Evolutionary conservation across 164 flowering plant species (phyloP).

Genomic region (Umbilicus rupestris): DNA sequence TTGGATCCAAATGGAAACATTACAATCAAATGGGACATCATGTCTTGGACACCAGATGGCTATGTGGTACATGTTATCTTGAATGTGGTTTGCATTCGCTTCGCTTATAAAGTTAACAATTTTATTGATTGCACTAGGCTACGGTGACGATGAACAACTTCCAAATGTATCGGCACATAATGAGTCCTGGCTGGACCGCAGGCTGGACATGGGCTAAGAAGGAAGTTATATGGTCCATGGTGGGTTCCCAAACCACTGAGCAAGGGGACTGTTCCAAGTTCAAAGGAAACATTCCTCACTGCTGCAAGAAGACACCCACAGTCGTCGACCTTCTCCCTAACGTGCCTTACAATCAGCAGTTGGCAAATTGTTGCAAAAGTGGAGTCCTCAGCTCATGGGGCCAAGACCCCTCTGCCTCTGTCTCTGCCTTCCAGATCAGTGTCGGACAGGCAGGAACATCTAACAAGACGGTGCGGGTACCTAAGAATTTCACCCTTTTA

Average conservation of each 20-base stretch:
- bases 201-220: slow-evolving; percentile 87
- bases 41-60: slow-evolving; percentile 64
- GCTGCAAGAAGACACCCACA: slow-evolving; percentile 61
- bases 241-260: slow-evolving; percentile 67
- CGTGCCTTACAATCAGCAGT: slow-evolving; percentile 61
- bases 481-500: slow-evolving; percentile 44
- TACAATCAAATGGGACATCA: slow-evolving; percentile 58
- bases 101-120: too few relatives aligned
- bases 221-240: slow-evolving; percentile 74
- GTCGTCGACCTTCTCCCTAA: slow-evolving; percentile 71
- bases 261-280: slow-evolving; percentile 83
- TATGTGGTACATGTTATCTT: slow-evolving; percentile 33
- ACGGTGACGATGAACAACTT: slow-evolving; percentile 68
- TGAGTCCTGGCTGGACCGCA: slow-evolving; percentile 71
- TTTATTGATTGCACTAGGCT: slow-evolving; percentile 32
- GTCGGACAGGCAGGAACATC: slow-evolving; percentile 72
- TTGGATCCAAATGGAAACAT: slow-evolving; percentile 57
- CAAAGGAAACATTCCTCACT: slow-evolving; percentile 61
- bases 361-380: slow-evolving; percentile 70
- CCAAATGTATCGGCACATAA: slow-evolving; percentile 71
- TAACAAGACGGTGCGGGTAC: slow-evolving; percentile 49
- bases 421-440: slow-evolving; percentile 54
- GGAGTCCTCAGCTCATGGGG: slow-evolving; percentile 66
- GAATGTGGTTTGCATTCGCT: too few relatives aligned
- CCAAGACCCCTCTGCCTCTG: slow-evolving; percentile 52